Conservation (phyloP, 805 yeast genomes). For the Ogataea allantospora region DNA sequence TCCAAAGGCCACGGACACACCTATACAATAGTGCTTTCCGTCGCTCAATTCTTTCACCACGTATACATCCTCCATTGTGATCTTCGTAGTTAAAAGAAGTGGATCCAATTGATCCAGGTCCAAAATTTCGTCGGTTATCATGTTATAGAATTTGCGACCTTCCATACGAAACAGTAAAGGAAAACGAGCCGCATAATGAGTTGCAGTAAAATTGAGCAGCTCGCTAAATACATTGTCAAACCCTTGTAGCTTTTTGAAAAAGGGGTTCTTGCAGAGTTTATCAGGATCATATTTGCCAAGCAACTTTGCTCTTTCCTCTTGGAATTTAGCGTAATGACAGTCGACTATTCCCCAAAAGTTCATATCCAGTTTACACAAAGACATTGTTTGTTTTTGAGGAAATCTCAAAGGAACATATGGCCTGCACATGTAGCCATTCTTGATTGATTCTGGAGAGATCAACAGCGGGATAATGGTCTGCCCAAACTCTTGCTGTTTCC, state of each 20-base stretch:
- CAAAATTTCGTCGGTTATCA: slow-evolving; percentile 41
- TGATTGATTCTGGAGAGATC: slow-evolving; percentile 20
- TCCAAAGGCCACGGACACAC: slow-evolving; percentile 51
- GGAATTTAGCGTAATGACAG: slow-evolving; percentile 43
- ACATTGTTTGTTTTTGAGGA: slow-evolving; percentile 56
- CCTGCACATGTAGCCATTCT: slow-evolving; percentile 33
- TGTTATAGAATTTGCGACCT: slow-evolving; percentile 39
- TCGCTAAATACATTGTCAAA: slow-evolving; percentile 40
- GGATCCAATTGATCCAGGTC: slow-evolving; percentile 47
- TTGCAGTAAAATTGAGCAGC: slow-evolving; percentile 41
- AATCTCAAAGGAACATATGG: slow-evolving; percentile 55
- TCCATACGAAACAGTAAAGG: slow-evolving; percentile 41
- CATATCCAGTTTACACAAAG: slow-evolving; percentile 46
- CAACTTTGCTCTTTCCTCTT: slow-evolving; percentile 40
- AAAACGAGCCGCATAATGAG: slow-evolving; percentile 43
- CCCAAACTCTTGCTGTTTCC: slow-evolving; percentile 9
- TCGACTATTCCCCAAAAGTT: slow-evolving; percentile 53
- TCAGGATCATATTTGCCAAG: slow-evolving; percentile 39
- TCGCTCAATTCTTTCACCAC: slow-evolving; percentile 36
- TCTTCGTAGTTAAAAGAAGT: slow-evolving; percentile 40
- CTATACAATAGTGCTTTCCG: slow-evolving; percentile 44
- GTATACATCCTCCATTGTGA: slow-evolving; percentile 52
- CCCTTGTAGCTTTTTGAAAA: slow-evolving; percentile 39
- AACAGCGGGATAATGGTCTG: slow-evolving; percentile 20
- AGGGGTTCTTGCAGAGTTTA: slow-evolving; percentile 34